Base-by-base conservation (phyloP, 345 rosid genomes). In the Dovyalis caffra region DNA sequence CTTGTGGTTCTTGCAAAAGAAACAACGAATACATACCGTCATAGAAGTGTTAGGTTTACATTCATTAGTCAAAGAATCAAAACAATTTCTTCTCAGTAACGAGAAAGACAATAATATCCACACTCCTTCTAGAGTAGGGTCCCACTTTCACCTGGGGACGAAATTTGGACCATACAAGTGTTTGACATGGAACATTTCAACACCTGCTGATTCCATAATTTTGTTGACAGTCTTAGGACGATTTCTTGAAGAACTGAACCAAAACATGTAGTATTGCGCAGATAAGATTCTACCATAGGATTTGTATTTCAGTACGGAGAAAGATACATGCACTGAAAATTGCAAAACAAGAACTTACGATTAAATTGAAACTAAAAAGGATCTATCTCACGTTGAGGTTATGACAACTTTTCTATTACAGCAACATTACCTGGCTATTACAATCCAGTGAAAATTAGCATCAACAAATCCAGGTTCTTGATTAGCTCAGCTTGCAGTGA, bases 1-100 rank as follows among this genome's bases (percentile, higher is more conserved):
- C 53, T 71, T 51, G 64, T 32, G 79, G 79, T 37, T 64, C 37
- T 29, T 57, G 57, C 35, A 26, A 47, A 72, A 76, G 67, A 74
- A 53, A 32, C 66, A 72, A n/a, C 65, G 63, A 78, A 37, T 37
- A 11, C 40, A 66, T 61, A 73, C 57, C 71, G 62, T 26, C 14
- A 5, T 62, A n/a, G 62, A 20, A 2, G 16, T 18, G 21, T 68
- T 23, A 21, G 53, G 37, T 34, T 58, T 35, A 37, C 29, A 12
- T 34, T 74, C 58, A 21, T 74, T 34, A 10, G 72, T 72, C 32
- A 51, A 28, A 49, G 0, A 5, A 68, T 63, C 34, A 68, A 56
- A 23, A 62, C 73, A 65, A 26, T 40, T n/a, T 57, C 62, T 15
- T 6, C 65, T 16, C 5, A 0, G 25, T 6, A 31, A 28, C 12